Conservation (phyloP, 176 grass and related monocot genomes). For the Zoysia pacifica region DNA sequence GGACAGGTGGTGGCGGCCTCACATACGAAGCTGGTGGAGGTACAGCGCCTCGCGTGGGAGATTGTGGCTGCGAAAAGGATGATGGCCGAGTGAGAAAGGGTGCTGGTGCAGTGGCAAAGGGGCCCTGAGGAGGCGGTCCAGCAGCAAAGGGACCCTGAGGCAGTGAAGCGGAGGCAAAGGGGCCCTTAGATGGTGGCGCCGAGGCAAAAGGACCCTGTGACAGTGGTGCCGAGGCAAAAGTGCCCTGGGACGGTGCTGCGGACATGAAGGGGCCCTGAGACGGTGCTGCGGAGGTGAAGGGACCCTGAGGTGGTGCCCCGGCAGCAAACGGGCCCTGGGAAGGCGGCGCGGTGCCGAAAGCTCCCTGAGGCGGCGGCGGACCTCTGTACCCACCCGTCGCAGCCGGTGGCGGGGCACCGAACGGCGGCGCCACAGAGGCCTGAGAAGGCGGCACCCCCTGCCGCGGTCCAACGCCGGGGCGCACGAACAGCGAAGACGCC, state of each 20-base stretch:
- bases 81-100: conserved; percentile 41
- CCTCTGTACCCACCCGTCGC: conserved; percentile 44
- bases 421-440: conserved; percentile 13
- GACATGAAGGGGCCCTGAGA: conserved; percentile 11
- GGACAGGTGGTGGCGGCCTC: conserved; percentile 35
- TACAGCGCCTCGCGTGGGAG: conserved; percentile 28
- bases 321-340: conserved; percentile 18
- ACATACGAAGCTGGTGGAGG: conserved; percentile 21
- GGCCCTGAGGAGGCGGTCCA: background rate
- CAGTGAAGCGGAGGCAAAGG: background rate
- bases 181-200: background rate
- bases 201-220: background rate
- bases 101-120: background rate
- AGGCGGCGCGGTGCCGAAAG: conserved; percentile 15
- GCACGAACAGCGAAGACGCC: conserved; percentile 27
- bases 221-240: background rate
- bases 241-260: background rate
- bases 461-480: background rate
- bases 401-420: conserved; percentile 16
- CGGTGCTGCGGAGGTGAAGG: conserved; percentile 9
- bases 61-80: conserved; percentile 34
- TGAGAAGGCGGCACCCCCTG: conserved; percentile 21
- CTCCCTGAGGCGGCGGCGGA: conserved; percentile 24
- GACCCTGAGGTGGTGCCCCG: background rate
- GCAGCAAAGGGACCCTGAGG: background rate